phyloP scores from a whole-genome alignment of 495 filamentous ascomycete species.

The Penicillium turbatum region DNA sequence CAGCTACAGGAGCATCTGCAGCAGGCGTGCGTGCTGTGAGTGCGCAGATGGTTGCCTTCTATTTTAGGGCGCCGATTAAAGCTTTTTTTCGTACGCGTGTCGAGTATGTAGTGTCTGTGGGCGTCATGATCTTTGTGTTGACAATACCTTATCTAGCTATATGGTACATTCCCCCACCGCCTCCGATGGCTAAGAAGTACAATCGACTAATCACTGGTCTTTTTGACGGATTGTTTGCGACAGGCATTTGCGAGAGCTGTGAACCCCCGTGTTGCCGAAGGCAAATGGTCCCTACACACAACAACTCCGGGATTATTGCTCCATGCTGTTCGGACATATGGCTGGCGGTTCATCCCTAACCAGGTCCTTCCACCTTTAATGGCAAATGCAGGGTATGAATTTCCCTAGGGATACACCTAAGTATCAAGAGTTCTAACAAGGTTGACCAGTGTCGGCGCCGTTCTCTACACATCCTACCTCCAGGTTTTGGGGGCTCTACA shows the following conservation, averaged over 20 bases:
- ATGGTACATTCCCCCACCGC: constrained; percentile 44
- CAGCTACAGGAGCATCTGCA: constrained; percentile 69
- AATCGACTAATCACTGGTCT: constrained; percentile 23
- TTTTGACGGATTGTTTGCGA: constrained; percentile 2
- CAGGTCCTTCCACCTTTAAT: constrained; percentile 82
- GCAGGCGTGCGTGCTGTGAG: constrained; percentile 76
- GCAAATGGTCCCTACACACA: constrained; percentile 63
- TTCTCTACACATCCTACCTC: constrained; percentile 85
- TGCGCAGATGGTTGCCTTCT: constrained; percentile 76
- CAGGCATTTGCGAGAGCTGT: constrained; percentile 66
- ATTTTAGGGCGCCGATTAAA: constrained; percentile 84
- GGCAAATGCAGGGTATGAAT: constrained; percentile 65
- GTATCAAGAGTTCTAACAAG: not conserved
- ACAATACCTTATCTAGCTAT: constrained; percentile 41
- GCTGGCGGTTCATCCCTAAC: constrained; percentile 83
- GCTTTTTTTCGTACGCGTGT: constrained; percentile 85
- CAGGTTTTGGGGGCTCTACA: constrained; percentile 71
- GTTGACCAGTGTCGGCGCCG: constrained; percentile 61
- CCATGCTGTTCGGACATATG: constrained; percentile 72
- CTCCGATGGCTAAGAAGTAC: not conserved
- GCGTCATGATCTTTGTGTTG: constrained; percentile 13
- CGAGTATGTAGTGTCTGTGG: constrained; percentile 55
- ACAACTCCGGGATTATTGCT: constrained; percentile 75
- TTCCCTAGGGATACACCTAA: not conserved
- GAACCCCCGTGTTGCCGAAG: constrained; percentile 54